These are phyloP conservation scores for Zarea fungicola DNA, from an alignment of 2,329 filamentous ascomycete genomes.

Conservation along the genomic window DNA sequence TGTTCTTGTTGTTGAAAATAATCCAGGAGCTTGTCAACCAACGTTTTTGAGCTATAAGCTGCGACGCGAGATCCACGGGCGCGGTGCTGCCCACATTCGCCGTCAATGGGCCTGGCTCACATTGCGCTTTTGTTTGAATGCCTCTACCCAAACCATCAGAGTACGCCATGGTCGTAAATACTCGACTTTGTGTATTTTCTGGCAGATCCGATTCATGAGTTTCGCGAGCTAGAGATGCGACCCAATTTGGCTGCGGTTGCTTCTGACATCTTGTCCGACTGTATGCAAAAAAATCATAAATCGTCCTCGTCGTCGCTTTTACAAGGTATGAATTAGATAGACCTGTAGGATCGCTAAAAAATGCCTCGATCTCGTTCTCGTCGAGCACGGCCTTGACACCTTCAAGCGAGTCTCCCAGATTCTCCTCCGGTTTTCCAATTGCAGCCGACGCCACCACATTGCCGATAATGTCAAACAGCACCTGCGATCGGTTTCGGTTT, in stretches of 20 bases:
- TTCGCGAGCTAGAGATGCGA: slow-evolving; percentile 4
- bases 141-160: slow-evolving; percentile 8
- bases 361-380: slow-evolving; percentile 2
- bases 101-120: slow-evolving; percentile 6
- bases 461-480: slow-evolving; percentile 8
- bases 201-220: slow-evolving; percentile 6
- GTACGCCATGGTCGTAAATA: slow-evolving; percentile 7
- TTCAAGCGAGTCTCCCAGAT: slow-evolving; percentile 7
- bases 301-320: neutral
- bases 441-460: slow-evolving; percentile 7
- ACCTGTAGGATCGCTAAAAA: neutral
- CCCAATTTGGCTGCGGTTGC: slow-evolving; percentile 9
- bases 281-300: slow-evolving; percentile 10
- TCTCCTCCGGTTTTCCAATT: slow-evolving; percentile 12
- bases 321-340: neutral
- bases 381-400: neutral
- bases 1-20: slow-evolving; percentile 21
- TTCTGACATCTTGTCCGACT: slow-evolving; percentile 3
- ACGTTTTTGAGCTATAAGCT: neutral
- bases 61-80: neutral
- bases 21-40: slow-evolving; percentile 20
- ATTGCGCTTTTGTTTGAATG: slow-evolving; percentile 12
- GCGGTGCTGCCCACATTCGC: too few relatives aligned
- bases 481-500: slow-evolving; percentile 10
- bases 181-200: neutral